Conservation (phyloP, 371 early-diverging fungal genomes). For the Actinomortierella wolfii region DNA sequence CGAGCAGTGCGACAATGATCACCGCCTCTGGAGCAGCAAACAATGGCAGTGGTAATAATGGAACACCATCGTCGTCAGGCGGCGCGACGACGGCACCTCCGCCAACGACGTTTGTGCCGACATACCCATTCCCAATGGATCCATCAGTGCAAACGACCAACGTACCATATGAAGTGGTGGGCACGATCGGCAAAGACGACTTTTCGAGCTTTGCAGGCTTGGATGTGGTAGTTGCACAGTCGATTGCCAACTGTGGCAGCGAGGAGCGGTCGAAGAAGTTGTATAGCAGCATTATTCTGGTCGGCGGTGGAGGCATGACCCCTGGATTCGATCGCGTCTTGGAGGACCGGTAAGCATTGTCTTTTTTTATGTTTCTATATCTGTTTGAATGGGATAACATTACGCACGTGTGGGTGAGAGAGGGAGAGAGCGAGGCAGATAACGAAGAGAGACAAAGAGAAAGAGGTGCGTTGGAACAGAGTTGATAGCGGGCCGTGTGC, state of each 20-base stretch:
- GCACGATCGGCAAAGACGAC: conserved; percentile 35
- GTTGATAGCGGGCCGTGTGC: too few relatives aligned
- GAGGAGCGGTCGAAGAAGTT: conserved; percentile 75
- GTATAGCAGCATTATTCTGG: conserved; percentile 78
- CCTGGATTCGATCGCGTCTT: conserved; percentile 72
- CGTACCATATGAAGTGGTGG: conserved; percentile 35
- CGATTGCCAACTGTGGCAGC: conserved; percentile 69
- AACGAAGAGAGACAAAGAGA: too few relatives aligned
- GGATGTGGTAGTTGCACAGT: conserved; percentile 82
- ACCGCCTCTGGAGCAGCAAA: conserved; percentile 2
- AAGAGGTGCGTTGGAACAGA: too few relatives aligned
- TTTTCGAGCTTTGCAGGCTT: conserved; percentile 50
- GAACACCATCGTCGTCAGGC: neutral
- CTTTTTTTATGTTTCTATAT: neutral
- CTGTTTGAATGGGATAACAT: neutral
- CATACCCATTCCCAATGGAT: conserved; percentile 34
- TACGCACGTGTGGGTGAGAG: too few relatives aligned
- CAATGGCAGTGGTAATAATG: neutral
- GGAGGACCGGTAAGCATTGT: conserved; percentile 63
- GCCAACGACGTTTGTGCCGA: neutral
- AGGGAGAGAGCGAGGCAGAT: too few relatives aligned
- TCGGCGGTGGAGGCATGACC: conserved; percentile 86
- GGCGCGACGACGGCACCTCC: too few relatives aligned
- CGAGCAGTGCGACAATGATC: neutral
- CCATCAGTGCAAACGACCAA: conserved; percentile 38